phyloP scores from a whole-genome alignment of 78 protist species.

The Dictyostelium firmibasis region DNA sequence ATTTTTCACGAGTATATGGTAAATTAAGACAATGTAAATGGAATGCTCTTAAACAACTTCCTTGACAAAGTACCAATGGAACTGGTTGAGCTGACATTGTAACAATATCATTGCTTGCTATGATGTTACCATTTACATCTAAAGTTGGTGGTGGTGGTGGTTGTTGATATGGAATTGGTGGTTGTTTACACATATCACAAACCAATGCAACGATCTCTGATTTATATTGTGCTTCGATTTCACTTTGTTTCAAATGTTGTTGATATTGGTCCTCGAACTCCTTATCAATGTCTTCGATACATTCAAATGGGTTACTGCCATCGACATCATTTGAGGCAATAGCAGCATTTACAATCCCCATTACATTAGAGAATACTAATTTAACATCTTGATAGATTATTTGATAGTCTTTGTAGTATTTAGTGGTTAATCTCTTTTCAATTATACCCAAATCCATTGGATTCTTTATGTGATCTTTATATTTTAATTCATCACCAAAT shows the following conservation, averaged over 20 bases:
- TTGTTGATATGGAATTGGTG: slow-evolving; percentile 25
- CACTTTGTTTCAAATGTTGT: neutral
- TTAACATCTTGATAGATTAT: neutral
- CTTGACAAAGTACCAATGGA: slow-evolving; percentile 53
- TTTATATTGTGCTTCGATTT: slow-evolving; percentile 10
- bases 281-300: slow-evolving; percentile 35
- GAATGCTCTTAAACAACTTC: slow-evolving; percentile 59
- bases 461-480: slow-evolving; percentile 18
- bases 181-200: slow-evolving; percentile 17
- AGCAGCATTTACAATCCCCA: neutral
- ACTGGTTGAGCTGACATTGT: neutral
- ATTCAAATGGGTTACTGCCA: slow-evolving; percentile 5
- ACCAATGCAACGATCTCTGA: slow-evolving; percentile 32
- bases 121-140: neutral
- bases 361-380: slow-evolving; percentile 63
- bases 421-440: slow-evolving; percentile 16
- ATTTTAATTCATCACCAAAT: neutral
- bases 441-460: slow-evolving; percentile 42
- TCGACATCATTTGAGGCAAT: neutral
- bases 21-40: slow-evolving; percentile 61
- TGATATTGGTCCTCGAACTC: slow-evolving; percentile 19
- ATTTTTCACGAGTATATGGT: slow-evolving; percentile 6
- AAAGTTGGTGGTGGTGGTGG: neutral
- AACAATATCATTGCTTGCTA: neutral
- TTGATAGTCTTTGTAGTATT: neutral